Conservation (phyloP, 805 yeast genomes). For the Grigorovia jiainica region DNA sequence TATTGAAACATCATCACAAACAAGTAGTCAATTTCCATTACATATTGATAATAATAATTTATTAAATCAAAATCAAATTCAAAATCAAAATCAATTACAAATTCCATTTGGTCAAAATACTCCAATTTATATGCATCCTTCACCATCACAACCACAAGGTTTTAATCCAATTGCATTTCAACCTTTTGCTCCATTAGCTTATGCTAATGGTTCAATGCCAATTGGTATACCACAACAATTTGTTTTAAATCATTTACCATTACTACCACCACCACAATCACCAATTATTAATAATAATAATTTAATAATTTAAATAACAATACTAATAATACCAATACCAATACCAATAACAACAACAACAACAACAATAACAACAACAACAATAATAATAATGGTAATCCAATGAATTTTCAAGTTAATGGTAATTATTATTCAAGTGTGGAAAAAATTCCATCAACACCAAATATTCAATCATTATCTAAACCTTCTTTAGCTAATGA, state of each 20-base stretch:
- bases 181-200: constrained; percentile 29
- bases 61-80: not conserved
- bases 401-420: not conserved
- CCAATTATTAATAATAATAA: constrained; percentile 1
- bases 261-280: constrained; percentile 5
- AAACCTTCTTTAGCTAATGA: constrained; percentile 28
- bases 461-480: constrained; percentile 33
- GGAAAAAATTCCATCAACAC: constrained; percentile 18
- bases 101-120: constrained; percentile 4
- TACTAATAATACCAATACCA: not conserved
- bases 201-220: constrained; percentile 16
- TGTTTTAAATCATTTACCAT: constrained; percentile 5
- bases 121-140: constrained; percentile 2
- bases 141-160: constrained; percentile 8
- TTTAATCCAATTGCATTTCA: constrained; percentile 13
- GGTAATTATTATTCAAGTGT: not conserved
- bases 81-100: constrained; percentile 5
- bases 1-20: not conserved
- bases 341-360: not conserved
- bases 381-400: not conserved
- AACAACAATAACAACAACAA: not conserved
- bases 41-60: not conserved
- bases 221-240: constrained; percentile 5
- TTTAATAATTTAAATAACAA: no score
- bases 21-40: not conserved